Base-by-base conservation (phyloP, 352 stramenopile species). In the Pythium grandisporangium region DNA sequence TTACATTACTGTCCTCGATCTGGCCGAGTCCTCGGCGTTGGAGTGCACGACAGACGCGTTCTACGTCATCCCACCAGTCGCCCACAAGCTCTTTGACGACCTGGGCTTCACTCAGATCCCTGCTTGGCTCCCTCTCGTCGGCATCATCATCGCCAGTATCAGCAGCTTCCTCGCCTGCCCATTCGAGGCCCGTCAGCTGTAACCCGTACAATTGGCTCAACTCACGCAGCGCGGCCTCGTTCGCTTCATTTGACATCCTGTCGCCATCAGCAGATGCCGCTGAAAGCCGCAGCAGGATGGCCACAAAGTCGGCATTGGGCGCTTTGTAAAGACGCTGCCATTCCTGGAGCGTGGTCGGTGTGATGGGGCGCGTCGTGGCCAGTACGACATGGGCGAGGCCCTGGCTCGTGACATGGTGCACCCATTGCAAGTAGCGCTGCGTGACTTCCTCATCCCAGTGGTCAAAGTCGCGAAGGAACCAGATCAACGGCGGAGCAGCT, bases 11-110 rank as follows among this genome's bases (percentile, higher is more conserved):
- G 7, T 58, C 48, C 4, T 25, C 16, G 13, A 63, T 30, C 0
- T 17, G 6, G 1, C 20, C 2, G 1, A 63, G 42, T 5, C 19
- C 57, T 19, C 27, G 57, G 6, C 53, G 17, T 6, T 43, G 42
- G 5, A 90, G 55, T 7, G 38, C 26, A n/a, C 26, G 30, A 46
- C 72, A 85, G 30, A 87, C 52, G 0, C 27, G 30, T 5, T 58
- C 48, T 8, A 87, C 51, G 43, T 90, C 76, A 19, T 55, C 66
- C 73, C 73, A 90, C 76, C 76, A 90, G 35, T 90, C 84, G 1
- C 73, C 71, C 3, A 62, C 54, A 13, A 46, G 40, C 13, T 66
- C 55, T 2, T 70, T 22, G 27, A 89, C 74, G 12, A 64, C 17
- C 1, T 55, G 30, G 3, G 47, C 34, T 37, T 84, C 70, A 0